Evolutionary conservation across 257 asterid genomes (phyloP).

Genomic region (Perilla frutescens): DNA sequence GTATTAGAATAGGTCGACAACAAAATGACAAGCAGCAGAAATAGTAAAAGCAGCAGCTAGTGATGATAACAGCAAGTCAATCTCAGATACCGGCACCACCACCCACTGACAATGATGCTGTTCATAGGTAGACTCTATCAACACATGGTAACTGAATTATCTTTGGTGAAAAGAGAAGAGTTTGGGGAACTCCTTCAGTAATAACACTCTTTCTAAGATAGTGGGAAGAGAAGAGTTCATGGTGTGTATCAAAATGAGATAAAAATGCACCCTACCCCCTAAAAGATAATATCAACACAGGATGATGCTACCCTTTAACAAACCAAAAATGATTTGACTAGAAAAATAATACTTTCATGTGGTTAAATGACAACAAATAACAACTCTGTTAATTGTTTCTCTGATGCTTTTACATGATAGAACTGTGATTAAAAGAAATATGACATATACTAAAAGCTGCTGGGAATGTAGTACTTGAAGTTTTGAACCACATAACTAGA

Average conservation of each 20-base stretch:
- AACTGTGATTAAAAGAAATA: background rate
- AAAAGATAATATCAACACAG: too few species aligned
- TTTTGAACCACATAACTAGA: background rate
- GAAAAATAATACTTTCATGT: background rate
- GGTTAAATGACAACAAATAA: slow-evolving; percentile 2
- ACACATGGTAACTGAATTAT: background rate
- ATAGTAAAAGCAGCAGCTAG: background rate
- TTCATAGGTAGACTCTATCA: background rate
- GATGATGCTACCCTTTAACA: background rate
- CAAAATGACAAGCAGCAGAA: background rate
- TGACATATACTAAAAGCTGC: background rate
- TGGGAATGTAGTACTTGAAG: slow-evolving; percentile 4
- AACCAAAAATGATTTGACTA: background rate
- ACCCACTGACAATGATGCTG: background rate
- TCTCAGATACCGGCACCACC: background rate
- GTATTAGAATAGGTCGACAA: slow-evolving; percentile 18
- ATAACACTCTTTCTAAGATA: too few species aligned
- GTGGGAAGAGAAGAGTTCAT: too few species aligned
- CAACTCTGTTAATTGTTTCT: background rate
- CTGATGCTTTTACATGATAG: background rate
- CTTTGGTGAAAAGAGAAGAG: too few species aligned
- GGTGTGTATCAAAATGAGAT: too few species aligned
- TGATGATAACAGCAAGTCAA: background rate
- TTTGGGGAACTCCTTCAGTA: too few species aligned
- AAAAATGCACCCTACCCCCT: too few species aligned